Evolutionary conservation across 1,284 basidiomycete genomes (phyloP), one percentile per base, ranked within the genome.

Genomic region (Gymnopus androsaceus): DNA sequence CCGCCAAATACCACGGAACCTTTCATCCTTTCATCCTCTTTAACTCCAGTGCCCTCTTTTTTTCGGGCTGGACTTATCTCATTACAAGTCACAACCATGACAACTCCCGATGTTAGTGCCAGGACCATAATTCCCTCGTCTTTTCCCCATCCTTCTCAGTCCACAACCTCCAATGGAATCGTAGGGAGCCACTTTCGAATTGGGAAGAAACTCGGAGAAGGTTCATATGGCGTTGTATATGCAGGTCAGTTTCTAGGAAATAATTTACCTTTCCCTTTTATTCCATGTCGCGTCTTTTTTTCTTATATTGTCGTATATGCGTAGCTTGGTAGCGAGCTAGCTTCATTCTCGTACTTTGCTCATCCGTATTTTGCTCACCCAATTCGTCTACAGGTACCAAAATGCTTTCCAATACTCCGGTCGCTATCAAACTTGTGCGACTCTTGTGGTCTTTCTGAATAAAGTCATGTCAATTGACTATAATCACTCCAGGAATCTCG

Each of bases 381-480:
- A 12, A 40, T 21, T 4, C 8, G 27, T 28, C 30, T 57, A 31
- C 64, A 95, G 94, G 95, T 56, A 88, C 88, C 55, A 96, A 97
- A 74, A 79, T 96, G 61, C 80, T 94, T 64, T 90, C 92, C 67
- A 91, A 83, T 63, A 92, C 92, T 65, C 94, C 94, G 1, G 94
- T 98, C 59, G 96, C 95, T 57, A 96, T 98, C 80, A 98, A 98
- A 84, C 98, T 98, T 74, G 95, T 95, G 65, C 61, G 90, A n/a
- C 80, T 25, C 45, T 30, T 64, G 38, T 50, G 56, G 56, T 51
- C 57, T 55, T 47, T 30, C 27, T 8, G 9, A 55, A 34, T n/a
- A 3, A 6, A 17, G 5, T n/a, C 34, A 27, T 49, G 30, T 57
- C 41, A 40, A 50, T 61, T 50, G 60, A 42, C 51, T 56, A 44